Conservation (phyloP, 345 rosid genomes). For the Populus tremula region DNA sequence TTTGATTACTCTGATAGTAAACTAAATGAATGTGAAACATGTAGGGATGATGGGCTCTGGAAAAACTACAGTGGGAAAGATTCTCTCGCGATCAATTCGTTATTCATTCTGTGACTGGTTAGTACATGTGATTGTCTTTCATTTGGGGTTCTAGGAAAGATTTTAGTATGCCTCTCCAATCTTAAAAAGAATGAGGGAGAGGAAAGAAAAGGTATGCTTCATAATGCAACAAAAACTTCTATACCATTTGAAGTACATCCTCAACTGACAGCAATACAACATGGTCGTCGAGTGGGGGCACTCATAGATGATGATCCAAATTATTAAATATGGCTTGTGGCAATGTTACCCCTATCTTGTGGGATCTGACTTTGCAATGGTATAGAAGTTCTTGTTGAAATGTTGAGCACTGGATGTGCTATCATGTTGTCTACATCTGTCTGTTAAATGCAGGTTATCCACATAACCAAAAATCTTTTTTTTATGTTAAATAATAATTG, state of each 20-base stretch:
- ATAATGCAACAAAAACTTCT: neutral
- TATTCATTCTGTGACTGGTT: conserved; percentile 86
- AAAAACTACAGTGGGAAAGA: conserved; percentile 86
- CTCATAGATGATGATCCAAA: neutral
- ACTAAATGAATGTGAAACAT: conserved; percentile 10
- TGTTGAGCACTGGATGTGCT: conserved; percentile 9
- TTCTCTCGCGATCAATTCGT: conserved; percentile 63
- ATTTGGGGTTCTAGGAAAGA: conserved; percentile 1
- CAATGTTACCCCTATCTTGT: neutral
- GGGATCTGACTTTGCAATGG: neutral
- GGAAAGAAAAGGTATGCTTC: conserved; percentile 1
- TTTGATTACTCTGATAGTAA: conserved; percentile 5
- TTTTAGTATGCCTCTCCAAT: neutral
- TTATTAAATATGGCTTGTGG: neutral
- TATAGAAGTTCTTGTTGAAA: neutral
- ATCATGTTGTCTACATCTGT: neutral
- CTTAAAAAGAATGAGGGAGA: neutral
- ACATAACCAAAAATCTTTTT: neutral
- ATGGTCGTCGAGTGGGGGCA: neutral
- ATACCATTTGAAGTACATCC: neutral
- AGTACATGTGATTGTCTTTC: conserved; percentile 16
- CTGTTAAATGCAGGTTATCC: conserved; percentile 2
- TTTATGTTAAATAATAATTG: conserved; percentile 8
- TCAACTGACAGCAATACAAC: neutral
- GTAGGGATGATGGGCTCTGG: conserved; percentile 99